These are phyloP conservation scores for Flammula alnicola DNA, from an alignment of 1,284 basidiomycete species.

Conservation along the genomic window DNA sequence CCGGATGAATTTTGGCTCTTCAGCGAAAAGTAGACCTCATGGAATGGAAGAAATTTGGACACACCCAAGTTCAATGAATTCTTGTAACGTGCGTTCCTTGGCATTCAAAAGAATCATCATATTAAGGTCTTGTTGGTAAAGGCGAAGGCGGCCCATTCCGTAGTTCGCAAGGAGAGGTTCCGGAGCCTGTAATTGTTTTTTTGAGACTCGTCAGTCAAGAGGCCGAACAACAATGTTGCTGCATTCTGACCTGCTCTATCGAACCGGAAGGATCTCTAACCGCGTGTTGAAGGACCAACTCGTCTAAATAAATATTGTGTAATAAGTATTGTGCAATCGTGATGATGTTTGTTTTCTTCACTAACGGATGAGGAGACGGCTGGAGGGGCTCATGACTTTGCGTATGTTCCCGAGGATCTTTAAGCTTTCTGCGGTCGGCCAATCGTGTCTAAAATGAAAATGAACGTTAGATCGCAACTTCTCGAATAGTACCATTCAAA, in stretches of 20 bases:
- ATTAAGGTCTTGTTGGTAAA: slow-evolving; percentile 18
- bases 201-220: background rate
- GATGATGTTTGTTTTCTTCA: background rate
- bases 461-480: background rate
- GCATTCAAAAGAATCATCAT: slow-evolving; percentile 19
- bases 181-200: slow-evolving; percentile 10
- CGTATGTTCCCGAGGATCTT: slow-evolving; percentile 29
- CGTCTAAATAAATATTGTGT: background rate
- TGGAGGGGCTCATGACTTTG: slow-evolving; percentile 29
- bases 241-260: background rate
- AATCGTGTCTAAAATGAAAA: slow-evolving; percentile 28
- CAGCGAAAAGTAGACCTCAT: no score
- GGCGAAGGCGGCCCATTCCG: slow-evolving; percentile 14
- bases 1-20: background rate
- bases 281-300: slow-evolving; percentile 14
- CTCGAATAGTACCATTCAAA: slow-evolving; percentile 13
- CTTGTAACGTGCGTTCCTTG: slow-evolving; percentile 13
- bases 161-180: slow-evolving; percentile 22
- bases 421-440: slow-evolving; percentile 30
- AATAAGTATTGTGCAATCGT: background rate
- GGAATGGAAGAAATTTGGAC: no score
- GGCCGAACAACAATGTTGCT: background rate
- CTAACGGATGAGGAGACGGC: slow-evolving; percentile 34
- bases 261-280: background rate
- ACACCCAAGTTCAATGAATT: slow-evolving; percentile 9